Conservation (phyloP, 2,329 filamentous ascomycete species). For the Pestalotiopsis sp. region DNA sequence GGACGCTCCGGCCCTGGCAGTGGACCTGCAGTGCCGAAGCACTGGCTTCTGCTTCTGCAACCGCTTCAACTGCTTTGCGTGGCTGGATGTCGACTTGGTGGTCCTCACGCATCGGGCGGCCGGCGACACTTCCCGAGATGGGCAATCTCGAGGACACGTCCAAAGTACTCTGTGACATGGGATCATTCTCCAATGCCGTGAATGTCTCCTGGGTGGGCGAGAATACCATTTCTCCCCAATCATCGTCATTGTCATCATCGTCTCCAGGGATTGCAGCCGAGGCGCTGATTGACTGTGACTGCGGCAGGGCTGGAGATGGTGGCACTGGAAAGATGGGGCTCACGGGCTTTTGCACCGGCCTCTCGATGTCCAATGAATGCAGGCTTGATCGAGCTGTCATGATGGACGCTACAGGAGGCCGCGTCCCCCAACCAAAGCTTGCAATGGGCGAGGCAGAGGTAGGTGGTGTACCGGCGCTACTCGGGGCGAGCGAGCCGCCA, state of each 20-base stretch:
- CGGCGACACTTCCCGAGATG: not conserved
- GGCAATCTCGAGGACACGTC: not conserved
- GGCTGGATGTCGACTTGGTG: not conserved
- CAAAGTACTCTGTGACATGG: too few relatives aligned
- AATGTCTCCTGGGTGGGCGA: constrained; percentile 31
- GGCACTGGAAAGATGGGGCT: not conserved
- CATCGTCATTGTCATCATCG: constrained; percentile 44
- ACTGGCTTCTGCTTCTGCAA: not conserved
- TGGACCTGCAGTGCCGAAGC: not conserved
- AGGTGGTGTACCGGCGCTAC: not conserved
- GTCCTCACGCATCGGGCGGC: not conserved
- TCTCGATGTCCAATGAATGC: not conserved
- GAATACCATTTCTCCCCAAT: constrained; percentile 62
- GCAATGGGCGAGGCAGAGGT: constrained; percentile 10
- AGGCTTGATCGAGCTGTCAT: not conserved
- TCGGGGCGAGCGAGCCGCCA: constrained; percentile 2
- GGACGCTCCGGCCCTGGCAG: not conserved
- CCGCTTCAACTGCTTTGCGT: not conserved
- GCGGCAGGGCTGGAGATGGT: constrained; percentile 6
- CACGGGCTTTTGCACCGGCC: not conserved
- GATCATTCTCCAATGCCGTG: not conserved
- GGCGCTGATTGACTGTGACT: not conserved
- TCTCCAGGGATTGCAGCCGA: not conserved
- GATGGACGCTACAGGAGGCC: not conserved
- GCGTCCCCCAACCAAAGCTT: constrained; percentile 25